Base-by-base conservation (phyloP, 2,329 filamentous ascomycete genomes). In the Xylaria sp. region DNA sequence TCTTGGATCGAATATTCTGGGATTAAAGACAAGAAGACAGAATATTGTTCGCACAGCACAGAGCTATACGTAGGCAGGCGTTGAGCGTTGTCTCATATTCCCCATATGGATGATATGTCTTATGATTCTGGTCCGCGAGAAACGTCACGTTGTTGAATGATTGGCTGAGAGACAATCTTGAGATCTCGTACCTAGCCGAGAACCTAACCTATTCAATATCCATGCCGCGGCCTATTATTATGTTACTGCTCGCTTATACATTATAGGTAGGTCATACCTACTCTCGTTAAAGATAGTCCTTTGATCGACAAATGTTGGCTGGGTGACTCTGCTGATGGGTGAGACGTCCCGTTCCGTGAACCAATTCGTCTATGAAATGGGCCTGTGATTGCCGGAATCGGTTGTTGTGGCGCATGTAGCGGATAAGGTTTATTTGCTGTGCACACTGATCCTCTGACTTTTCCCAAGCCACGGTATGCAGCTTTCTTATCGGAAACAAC, bases 141-240 rank as follows among this genome's bases (percentile, higher is more conserved):
- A 63, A 52, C 28, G 61, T 62, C 76, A 78, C 76, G 76, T 77
- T 78, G 73, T 62, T 46, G 39, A 73, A 73, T 74, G 76, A 78
- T 78, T 78, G 76, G 76, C 39, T 65, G 59, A 73, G 62, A 73
- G 66, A 39, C 39, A 65, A 75, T 74, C 64, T 71, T 59, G 69
- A 73, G 52, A 54, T 54, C 55, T 63, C 59, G 57, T 65, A 66
- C 48, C 46, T 50, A 63, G 58, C 66, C 67, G 69, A 73, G 69
- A 74, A 69, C 61, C 66, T 55, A 74, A 66, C 61, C 66, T 58
- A 34, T 57, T 51, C 59, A 34, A 55, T 54, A 50, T 66, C 65
- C 46, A 60, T 44, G 37, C 50, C 57, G 41, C 31, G 41, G 20
- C 52, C 37, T 69, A 50, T 15, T 54, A 51, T 25, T 25, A 28